Evolutionary conservation across 495 filamentous ascomycete species (phyloP), one percentile per base, ranked within the genome.

Genomic region (Trichocladium uniseriatum): DNA sequence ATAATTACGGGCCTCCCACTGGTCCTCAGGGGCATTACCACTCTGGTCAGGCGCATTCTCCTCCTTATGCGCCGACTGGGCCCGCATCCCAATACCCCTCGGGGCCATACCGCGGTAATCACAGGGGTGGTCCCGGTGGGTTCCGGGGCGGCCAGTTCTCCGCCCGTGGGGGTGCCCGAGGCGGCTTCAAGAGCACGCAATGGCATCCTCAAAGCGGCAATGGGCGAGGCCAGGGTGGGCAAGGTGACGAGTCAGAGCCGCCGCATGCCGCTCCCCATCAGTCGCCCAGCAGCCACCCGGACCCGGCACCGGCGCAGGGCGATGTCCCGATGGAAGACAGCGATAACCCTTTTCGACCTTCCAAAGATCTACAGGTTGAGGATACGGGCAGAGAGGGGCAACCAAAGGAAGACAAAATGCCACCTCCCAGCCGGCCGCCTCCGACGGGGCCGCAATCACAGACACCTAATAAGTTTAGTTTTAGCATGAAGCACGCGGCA

Each of bases 381-480:
- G 79, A 85, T 56, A 67, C 79, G 21, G 63, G 72, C 45, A 73
- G 70, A 5, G 59, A 70, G 6, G 68, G 69, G 32, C 59, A 65
- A 43, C 57, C 67, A 37, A 73, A 74, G 24, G 68, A 67, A 43
- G 65, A 69, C 41, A 58, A 53, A 55, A 63, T 58, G 53, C 40
- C 45, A 5, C 76, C 76, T 7, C 60, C 62, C 13, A 68, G 62
- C 38, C 70, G 78, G 50, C 63, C 73, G n/a, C 62, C 75, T 13
- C 63, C 71, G 14, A 63, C 69, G 6, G 68, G 76, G 20, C 69
- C 77, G 32, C 71, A 78, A 67, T 77, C 73, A 27, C 58, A 57
- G 29, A 60, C 64, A 15, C 43, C 62, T 14, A 82, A 81, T 32
- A 91, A 89, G 62, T 87, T 95, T 56, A 89, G 86, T 57, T 95